Conservation (phyloP, 179 eudicot species). For the Spergularia azorica region DNA sequence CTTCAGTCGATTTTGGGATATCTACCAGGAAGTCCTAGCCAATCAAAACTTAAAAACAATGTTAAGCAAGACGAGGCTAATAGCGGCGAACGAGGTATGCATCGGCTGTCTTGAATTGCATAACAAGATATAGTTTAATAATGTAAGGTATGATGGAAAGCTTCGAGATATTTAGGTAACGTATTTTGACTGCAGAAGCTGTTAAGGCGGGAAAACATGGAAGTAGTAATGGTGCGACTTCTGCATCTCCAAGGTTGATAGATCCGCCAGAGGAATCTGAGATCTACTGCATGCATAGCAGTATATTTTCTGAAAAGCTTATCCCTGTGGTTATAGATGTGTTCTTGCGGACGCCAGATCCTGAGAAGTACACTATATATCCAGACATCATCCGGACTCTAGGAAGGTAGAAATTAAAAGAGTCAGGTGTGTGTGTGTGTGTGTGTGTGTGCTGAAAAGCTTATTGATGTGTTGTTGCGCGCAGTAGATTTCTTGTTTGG, state of each 20-base stretch:
- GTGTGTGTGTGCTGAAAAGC: background rate
- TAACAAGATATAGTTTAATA: background rate
- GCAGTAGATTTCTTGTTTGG: background rate
- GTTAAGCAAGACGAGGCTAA: conserved; percentile 32
- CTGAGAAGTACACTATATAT: conserved; percentile 57
- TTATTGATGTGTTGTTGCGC: too few relatives aligned
- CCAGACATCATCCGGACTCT: conserved; percentile 77
- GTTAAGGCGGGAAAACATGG: conserved; percentile 34
- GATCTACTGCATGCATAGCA: conserved; percentile 38
- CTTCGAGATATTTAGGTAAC: too few relatives aligned
- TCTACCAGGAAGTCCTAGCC: conserved; percentile 61
- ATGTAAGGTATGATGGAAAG: too few relatives aligned
- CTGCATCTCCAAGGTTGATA: conserved; percentile 32
- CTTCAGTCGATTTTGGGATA: conserved; percentile 60
- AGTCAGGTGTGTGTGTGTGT: background rate
- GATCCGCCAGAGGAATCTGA: conserved; percentile 35
- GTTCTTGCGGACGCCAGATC: conserved; percentile 68
- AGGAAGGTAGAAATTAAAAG: conserved; percentile 59
- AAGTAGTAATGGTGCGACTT: conserved; percentile 41
- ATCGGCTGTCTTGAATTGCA: conserved; percentile 11
- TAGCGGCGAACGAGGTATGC: conserved; percentile 41
- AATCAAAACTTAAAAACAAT: conserved; percentile 45
- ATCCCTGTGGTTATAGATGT: conserved; percentile 79
- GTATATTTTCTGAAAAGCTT: conserved; percentile 82
- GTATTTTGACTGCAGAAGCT: conserved; percentile 33